Evolutionary conservation across 139 green algal genomes (phyloP), one percentile per base, ranked within the genome.

Genomic region (Chlamydomonas eustigma): DNA sequence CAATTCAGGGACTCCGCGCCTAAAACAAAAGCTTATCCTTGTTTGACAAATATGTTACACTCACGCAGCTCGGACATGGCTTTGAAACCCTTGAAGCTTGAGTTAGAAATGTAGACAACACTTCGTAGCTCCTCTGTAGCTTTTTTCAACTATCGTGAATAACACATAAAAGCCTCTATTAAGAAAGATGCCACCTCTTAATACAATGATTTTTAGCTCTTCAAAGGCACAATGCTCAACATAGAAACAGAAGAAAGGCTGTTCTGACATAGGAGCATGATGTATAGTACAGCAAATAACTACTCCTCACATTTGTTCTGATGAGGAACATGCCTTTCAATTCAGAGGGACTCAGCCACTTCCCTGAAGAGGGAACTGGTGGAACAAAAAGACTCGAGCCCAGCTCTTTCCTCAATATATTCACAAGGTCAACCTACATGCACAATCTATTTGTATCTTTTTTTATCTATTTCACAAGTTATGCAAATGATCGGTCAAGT

Each of bases 21-120:
- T n/a, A n/a, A n/a, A n/a, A n/a, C n/a, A n/a, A n/a, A n/a, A n/a
- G n/a, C n/a, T n/a, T n/a, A n/a, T n/a, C n/a, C n/a, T n/a, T n/a
- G n/a, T n/a, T 18, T 58, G 18, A 58, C 18, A 12, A 18, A 58
- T 58, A 58, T 58, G 12, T 18, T 18, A 12, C 12, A 58, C 44
- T 58, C 44, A 58, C 44, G 58, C 58, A 70, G 18, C 18, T 24
- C 58, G 18, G 6, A 37, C 58, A 70, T 70, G 24, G 58, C 58
- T 37, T 24, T 8, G 18, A 70, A 70, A 8, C 58, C 58, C 25
- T 37, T 32, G 58, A 70, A 70, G 6, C 34, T 8, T 24, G 6
- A 37, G 58, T 70, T 70, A 28, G 8, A 34, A 28, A 70, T 70
- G 58, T 70, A 70, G 8, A 70, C 44, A 58, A 12, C 12, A 18